Conservation (phyloP, 371 early-diverging fungal genomes). For the Mortierella sp. region DNA sequence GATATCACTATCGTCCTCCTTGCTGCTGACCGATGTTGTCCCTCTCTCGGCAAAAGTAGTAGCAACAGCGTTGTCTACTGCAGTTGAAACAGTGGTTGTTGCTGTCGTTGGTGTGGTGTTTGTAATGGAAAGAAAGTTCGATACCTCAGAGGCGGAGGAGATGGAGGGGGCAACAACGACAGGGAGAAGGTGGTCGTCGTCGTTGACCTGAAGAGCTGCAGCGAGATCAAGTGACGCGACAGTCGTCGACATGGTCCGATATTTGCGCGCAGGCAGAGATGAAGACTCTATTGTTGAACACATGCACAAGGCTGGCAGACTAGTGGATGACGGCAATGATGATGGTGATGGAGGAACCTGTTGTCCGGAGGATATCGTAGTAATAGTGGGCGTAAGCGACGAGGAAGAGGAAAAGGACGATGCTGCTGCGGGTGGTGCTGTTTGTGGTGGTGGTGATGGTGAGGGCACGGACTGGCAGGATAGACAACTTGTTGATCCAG, state of each 20-base stretch:
- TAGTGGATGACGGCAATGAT: background rate
- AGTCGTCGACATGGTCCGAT: conserved; percentile 29
- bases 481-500: conserved; percentile 4
- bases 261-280: conserved; percentile 21
- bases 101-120: background rate
- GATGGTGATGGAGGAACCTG: conserved; percentile 1
- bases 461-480: conserved; percentile 21
- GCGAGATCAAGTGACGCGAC: conserved; percentile 30
- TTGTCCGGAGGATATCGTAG: conserved; percentile 11
- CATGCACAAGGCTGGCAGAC: background rate
- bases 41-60: background rate
- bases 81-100: background rate
- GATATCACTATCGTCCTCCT: background rate
- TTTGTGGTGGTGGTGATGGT: conserved; percentile 6
- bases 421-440: conserved; percentile 8
- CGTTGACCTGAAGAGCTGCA: conserved; percentile 10
- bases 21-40: background rate
- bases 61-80: background rate
- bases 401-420: background rate
- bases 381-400: background rate
- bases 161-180: no score
- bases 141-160: background rate
- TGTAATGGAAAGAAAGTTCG: background rate
- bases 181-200: background rate
- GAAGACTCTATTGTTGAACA: background rate